Percentiles rank a stretch among this genome's conserved stretches.
phyloP scores from a whole-genome alignment of 805 yeast genomes.

The Saccharomycopsis fermentans region DNA sequence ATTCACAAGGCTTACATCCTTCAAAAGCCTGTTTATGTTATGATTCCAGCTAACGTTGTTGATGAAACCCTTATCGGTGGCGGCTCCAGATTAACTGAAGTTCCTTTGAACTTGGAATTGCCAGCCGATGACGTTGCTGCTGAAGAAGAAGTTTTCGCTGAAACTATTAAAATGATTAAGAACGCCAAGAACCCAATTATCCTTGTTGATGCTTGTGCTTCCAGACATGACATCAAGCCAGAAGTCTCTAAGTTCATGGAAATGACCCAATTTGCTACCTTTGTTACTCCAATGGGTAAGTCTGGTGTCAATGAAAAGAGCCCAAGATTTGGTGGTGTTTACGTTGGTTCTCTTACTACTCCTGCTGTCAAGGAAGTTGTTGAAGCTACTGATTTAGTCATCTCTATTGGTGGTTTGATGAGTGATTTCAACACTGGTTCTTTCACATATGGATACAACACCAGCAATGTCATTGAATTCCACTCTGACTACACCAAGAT shows the following conservation, averaged over 20 bases:
- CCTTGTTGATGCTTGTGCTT: conserved; percentile 80
- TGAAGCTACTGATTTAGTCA: conserved; percentile 62
- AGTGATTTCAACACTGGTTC: conserved; percentile 91
- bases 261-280: conserved; percentile 68
- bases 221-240: conserved; percentile 59
- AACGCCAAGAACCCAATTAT: conserved; percentile 61
- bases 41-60: conserved; percentile 72
- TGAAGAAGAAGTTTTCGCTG: conserved; percentile 51
- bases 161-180: conserved; percentile 41
- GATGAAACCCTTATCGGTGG: conserved; percentile 39
- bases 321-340: conserved; percentile 73
- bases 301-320: conserved; percentile 64
- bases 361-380: conserved; percentile 66
- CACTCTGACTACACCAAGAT: conserved; percentile 47
- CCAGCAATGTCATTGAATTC: conserved; percentile 44
- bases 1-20: conserved; percentile 58
- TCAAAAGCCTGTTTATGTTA: conserved; percentile 78
- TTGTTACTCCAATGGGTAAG: conserved; percentile 87
- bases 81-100: conserved; percentile 44
- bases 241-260: conserved; percentile 56
- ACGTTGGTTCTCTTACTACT: conserved; percentile 70
- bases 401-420: conserved; percentile 73
- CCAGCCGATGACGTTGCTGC: conserved; percentile 50
- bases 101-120: conserved; percentile 54
- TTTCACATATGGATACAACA: conserved; percentile 43